A percentile compares a stretch with the other conserved stretches of the same genome.
Evolutionary conservation across 768 basidiomycete species (phyloP).

Genomic region (Tricholoma saponaceum): DNA sequence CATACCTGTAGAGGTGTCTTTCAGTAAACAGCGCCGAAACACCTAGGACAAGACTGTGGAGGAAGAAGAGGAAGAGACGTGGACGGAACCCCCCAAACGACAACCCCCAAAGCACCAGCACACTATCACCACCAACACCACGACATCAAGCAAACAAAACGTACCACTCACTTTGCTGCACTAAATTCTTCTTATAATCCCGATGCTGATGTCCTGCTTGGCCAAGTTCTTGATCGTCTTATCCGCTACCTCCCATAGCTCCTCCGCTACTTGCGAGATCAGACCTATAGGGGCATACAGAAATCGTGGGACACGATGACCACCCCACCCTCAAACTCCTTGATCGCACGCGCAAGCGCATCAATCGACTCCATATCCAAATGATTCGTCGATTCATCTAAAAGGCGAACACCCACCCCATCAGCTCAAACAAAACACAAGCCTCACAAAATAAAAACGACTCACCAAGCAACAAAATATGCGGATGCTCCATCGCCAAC

Average conservation of each 20-base stretch:
- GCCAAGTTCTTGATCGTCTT: constrained; percentile 91
- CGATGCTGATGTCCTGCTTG: constrained; percentile 85
- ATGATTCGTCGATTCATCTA: constrained; percentile 95
- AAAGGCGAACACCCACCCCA: too few relatives aligned
- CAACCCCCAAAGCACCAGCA: too few relatives aligned
- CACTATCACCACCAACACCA: too few relatives aligned
- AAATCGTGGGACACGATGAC: constrained; percentile 99
- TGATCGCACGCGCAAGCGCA: constrained; percentile 91
- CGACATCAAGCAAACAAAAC: too few relatives aligned
- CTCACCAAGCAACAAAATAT: constrained; percentile 81
- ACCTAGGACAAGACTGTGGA: neutral
- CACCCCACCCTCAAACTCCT: constrained; percentile 95
- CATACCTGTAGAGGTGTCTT: constrained; percentile 45
- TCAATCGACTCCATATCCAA: constrained; percentile 98
- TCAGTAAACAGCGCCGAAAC: neutral
- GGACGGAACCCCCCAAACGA: too few relatives aligned
- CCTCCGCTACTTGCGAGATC: constrained; percentile 96
- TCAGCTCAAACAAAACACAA: too few relatives aligned
- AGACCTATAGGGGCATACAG: constrained; percentile 71
- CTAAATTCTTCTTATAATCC: constrained; percentile 87
- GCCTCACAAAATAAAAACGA: constrained; percentile 12
- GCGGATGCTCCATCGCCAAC: constrained; percentile 96
- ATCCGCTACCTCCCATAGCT: constrained; percentile 97
- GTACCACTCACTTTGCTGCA: constrained; percentile 73
- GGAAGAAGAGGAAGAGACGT: too few relatives aligned